Conservation (phyloP, 176 grass and related monocot genomes). For the Luzula sylvatica region DNA sequence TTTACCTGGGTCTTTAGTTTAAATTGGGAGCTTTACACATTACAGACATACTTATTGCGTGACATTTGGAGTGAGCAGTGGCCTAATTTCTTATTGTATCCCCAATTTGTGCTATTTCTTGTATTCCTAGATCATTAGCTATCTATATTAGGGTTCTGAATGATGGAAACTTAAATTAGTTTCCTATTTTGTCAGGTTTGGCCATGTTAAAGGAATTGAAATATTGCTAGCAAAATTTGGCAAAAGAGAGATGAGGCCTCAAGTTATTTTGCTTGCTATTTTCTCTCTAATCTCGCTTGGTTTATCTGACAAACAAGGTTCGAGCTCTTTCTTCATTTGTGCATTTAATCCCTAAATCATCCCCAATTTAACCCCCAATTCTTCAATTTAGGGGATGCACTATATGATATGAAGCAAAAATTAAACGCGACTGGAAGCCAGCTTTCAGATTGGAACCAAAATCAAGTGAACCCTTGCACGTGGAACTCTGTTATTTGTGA, state of each 20-base stretch:
- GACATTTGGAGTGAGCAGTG: too few species aligned
- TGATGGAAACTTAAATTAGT: not conserved
- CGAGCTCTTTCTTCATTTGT: not conserved
- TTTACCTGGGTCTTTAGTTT: too few species aligned
- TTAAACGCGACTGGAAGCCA: constrained; percentile 50
- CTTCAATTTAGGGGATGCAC: constrained; percentile 43
- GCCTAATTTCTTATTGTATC: too few species aligned
- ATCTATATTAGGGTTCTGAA: too few species aligned
- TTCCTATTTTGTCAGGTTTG: constrained; percentile 6
- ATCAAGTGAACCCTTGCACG: constrained; percentile 79
- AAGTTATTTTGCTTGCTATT: constrained; percentile 11
- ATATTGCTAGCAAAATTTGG: not conserved
- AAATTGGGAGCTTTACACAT: too few species aligned
- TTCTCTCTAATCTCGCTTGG: constrained; percentile 7
- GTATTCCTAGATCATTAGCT: too few species aligned
- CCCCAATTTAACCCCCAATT: too few species aligned
- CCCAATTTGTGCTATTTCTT: too few species aligned
- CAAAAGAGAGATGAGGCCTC: constrained; percentile 5
- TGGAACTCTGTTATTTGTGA: constrained; percentile 96
- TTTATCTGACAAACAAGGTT: constrained; percentile 17
- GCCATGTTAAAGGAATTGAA: not conserved
- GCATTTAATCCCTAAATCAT: too few species aligned
- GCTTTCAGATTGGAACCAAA: constrained; percentile 69
- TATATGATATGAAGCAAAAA: constrained; percentile 62
- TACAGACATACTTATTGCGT: too few species aligned